Conservation (phyloP, 2,329 filamentous ascomycete species). For the Aspergillus sp. region DNA sequence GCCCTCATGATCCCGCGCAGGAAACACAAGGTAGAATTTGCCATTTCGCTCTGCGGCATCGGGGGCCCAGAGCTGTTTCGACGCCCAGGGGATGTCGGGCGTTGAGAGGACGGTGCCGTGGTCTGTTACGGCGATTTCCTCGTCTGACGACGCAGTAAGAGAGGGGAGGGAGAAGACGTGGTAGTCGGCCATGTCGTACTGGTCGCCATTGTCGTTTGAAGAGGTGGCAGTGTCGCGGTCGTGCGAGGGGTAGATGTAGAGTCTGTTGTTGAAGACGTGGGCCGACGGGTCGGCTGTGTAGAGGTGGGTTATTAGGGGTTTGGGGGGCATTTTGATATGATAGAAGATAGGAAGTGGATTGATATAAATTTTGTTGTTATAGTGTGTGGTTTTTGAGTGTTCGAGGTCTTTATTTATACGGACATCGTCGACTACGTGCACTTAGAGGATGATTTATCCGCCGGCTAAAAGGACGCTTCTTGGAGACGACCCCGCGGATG, state of each 20-base stretch:
- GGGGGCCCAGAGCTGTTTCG: constrained; percentile 78
- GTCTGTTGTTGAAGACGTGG: constrained; percentile 71
- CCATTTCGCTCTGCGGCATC: constrained; percentile 69
- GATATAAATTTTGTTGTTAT: neutral
- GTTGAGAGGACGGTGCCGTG: constrained; percentile 68
- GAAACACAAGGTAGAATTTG: constrained; percentile 76
- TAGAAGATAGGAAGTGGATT: neutral
- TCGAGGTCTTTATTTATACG: neutral
- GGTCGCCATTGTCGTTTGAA: constrained; percentile 82
- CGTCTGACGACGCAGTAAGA: constrained; percentile 18
- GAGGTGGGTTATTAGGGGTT: constrained; percentile 68
- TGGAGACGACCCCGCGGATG: no score
- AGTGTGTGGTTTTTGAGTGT: neutral
- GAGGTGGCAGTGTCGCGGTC: constrained; percentile 72
- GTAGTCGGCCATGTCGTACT: constrained; percentile 83
- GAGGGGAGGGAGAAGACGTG: constrained; percentile 65
- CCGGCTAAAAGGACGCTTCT: neutral
- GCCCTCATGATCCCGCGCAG: constrained; percentile 67
- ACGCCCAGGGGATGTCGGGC: constrained; percentile 71
- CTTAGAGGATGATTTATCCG: neutral
- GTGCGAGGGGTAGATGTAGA: constrained; percentile 81
- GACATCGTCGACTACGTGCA: neutral
- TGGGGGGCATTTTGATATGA: constrained; percentile 6
- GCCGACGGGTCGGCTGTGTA: constrained; percentile 81
- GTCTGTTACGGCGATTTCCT: constrained; percentile 64